Evolutionary conservation across 1,284 basidiomycete species (phyloP), one percentile per base, ranked within the genome.

Genomic region (Trametes sp.): DNA sequence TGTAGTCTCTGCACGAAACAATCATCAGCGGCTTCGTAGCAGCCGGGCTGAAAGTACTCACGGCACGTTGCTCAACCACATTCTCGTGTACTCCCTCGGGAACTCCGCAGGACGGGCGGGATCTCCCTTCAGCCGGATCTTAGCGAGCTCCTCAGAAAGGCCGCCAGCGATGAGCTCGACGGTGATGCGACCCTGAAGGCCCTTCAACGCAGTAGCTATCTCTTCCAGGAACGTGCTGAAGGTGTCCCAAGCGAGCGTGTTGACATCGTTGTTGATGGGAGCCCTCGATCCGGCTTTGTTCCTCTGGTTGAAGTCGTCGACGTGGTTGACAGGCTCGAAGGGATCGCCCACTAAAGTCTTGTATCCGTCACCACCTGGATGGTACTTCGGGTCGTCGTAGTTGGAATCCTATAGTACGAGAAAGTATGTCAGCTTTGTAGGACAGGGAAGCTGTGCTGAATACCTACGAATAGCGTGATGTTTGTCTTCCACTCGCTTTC

Each of bases 1-100:
- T 76, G 54, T 78, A 78, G 61, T 78, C 77, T 2, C 76, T 78
- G 36, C 1, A 50, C 21, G 8, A 16, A 11, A 6, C 16, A 3
- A 29, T 28, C 24, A 56, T 28, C n/a, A n/a, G n/a, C n/a, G n/a
- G n/a, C n/a, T n/a, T n/a, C 13, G 42, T n/a, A 10, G 31, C n/a
- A 35, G 54, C 19, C 16, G 28, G 63, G 14, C 55, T 24, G 50
- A 69, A 33, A 69, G 73, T 31, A 58, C 68, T 57, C 38, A 67
- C 68, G 65, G 68, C 21, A 69, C 65, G 33, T 69, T 69, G 42
- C 68, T 69, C 23, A 67, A 23, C 68, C 68, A 69, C 63, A 66
- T 65, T 42, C 68, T 52, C 7, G 59, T 64, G 50, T 51, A 69
- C 28, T 54, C 45, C n/a, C 59, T 59, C 19, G 68, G 68, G 54